Percentiles rank a stretch among this genome's conserved stretches.
Conservation (phyloP, 148 eudicot genomes). For the Gaultheria prostrata region DNA sequence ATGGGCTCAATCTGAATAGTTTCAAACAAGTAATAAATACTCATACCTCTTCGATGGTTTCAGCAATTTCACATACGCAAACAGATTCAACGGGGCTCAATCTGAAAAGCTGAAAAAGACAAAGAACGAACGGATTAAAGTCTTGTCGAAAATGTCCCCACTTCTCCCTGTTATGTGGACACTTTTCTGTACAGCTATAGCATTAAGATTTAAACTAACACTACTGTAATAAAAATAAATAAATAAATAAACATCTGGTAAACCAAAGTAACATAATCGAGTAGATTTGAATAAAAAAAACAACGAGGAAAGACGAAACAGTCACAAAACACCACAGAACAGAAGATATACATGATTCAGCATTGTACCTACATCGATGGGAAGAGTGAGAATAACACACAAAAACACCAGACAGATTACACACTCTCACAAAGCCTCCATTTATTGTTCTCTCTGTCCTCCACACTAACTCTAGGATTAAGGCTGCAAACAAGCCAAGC, state of each 20-base stretch:
- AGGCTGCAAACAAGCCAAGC: too few relatives aligned
- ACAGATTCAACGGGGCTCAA: constrained; percentile 46
- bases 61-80: constrained; percentile 52
- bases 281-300: not conserved
- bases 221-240: not conserved
- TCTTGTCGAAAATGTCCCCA: not conserved
- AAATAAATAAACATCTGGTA: too few relatives aligned
- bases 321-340: not conserved
- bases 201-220: not conserved
- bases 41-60: constrained; percentile 53
- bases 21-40: too few relatives aligned
- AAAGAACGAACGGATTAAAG: not conserved
- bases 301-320: not conserved
- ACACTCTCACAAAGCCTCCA: not conserved
- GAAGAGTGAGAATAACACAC: not conserved
- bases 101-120: constrained; percentile 50
- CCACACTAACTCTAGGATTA: not conserved
- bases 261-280: not conserved
- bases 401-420: not conserved
- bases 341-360: not conserved
- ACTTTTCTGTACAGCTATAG: not conserved
- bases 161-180: not conserved
- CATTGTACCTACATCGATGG: not conserved
- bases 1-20: not conserved
- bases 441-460: not conserved